Base-by-base conservation (phyloP, 1,139 yeast genomes). In the Geotrichum citri-aurantii region DNA sequence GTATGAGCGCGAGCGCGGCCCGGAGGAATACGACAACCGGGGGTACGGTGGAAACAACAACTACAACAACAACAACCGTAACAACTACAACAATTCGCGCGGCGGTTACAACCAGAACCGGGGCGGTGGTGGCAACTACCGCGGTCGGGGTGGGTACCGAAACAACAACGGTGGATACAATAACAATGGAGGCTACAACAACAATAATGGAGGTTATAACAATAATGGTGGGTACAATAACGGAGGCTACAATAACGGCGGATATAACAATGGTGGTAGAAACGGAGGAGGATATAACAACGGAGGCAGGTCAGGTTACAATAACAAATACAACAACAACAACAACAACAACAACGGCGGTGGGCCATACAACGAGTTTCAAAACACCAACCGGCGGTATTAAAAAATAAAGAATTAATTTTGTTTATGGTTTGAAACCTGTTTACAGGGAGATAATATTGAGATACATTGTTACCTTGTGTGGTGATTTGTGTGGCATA, bases 21-120 rank as follows among this genome's bases (percentile, higher is more conserved):
- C 65, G 19, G 64, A 68, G 40, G 65, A 65, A 37, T 62, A 69
- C 54, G 65, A 66, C 42, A 59, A 56, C 48, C 60, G 64, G 19
- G 62, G 65, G 49, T 59, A 63, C 47, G 56, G 65, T n/a, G 62
- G 64, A n/a, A 54, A 57, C 50, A 56, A 61, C 17, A 56, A 59
- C 37, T 56, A 56, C 54, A 57, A 59, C 47, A 60, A 55, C 55
- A 59, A 46, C 47, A 59, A 58, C 37, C 55, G 59, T 26, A 26
- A 26, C 24, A 40, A 52, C 47, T 52, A 59, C 49, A 52, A 49
- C 48, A 27, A 56, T 7, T 26, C 29, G 37, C 44, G 54, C 48
- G 46, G 49, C 40, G 57, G 58, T 26, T 49, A 51, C 26, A 59
- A 51, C 29, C 44, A 58, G n/a, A 19, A 7, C 29, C 37, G 37